These are phyloP conservation scores for Microsporum ferrugineum DNA, from an alignment of 2,329 filamentous ascomycete species.

Conservation along the genomic window DNA sequence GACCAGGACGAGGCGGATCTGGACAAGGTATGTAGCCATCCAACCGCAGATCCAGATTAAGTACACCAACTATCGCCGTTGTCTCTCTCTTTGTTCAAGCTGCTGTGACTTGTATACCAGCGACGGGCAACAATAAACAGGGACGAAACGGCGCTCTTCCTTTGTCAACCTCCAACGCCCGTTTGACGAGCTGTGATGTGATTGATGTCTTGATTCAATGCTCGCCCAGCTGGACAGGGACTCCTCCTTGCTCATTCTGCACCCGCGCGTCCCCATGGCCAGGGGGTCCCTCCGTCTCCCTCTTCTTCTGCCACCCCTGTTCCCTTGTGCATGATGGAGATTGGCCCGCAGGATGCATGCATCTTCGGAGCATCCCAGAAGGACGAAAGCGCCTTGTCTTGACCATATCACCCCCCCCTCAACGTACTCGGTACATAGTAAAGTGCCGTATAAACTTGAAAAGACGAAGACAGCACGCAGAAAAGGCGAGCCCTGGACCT, in stretches of 20 bases:
- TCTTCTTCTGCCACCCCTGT: not conserved
- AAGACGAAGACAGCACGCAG: not conserved
- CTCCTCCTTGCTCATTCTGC: not conserved
- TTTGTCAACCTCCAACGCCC: not conserved
- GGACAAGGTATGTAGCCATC: not conserved
- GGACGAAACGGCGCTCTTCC: not conserved
- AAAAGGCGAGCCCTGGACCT: not conserved
- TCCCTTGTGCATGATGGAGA: not conserved
- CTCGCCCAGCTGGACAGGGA: not conserved
- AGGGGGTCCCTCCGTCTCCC: not conserved
- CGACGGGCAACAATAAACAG: not conserved
- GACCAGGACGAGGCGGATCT: not conserved
- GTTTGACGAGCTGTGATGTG: not conserved
- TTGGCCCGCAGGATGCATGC: not conserved
- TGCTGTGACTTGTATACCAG: conserved; percentile 3
- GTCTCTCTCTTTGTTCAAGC: conserved; percentile 1
- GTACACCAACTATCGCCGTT: not conserved
- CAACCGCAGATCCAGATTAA: not conserved
- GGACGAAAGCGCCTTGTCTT: conserved; percentile 4
- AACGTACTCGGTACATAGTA: not conserved
- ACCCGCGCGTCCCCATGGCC: not conserved
- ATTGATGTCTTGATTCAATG: not conserved
- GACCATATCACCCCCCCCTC: not conserved
- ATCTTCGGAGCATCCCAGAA: not conserved
- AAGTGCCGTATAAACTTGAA: not conserved